Base-by-base conservation (phyloP, 2,329 filamentous ascomycete genomes). In the Xylariaceae sp. region DNA sequence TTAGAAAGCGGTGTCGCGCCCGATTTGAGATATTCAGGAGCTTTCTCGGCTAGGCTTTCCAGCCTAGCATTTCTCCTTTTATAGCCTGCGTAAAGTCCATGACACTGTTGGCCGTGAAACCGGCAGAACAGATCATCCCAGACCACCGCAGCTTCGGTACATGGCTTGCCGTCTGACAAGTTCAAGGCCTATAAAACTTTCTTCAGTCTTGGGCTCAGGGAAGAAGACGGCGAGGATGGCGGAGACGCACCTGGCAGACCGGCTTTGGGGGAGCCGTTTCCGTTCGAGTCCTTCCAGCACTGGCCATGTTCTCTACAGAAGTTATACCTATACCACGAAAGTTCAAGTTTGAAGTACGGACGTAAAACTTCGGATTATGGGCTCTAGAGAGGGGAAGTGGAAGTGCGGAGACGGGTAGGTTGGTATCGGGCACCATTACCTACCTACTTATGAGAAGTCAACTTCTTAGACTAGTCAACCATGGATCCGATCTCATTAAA, bases 51-150 rank as follows among this genome's bases (percentile, higher is more conserved):
- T 15, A 75, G 59, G 3, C 55, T 53, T 50, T 79, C 75, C 3
- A 79, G 69, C 44, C 69, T 67, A 8, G 69, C 67, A 61, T 77
- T 78, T 40, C 75, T 73, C 39, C 65, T 70, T 58, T 78, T 78
- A 63, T 79, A 79, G 8, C 76, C 76, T 47, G 70, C 68, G 61
- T 79, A 79, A 3, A 79, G 66, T 58, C 71, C 72, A 59, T 72
- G 67, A 53, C 69, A 73, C 59, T 75, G 72, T 51, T 66, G 70
- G 1, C 72, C 70, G 21, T 55, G 52, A 29, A 57, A 57, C 16
- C 41, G 43, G 34, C 55, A 57, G 49, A 55, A 53, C 12, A 57
- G 30, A n/a, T 45, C 22, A 47, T 57, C 55, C 55, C 53, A 57
- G 22, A 55, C 52, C 5, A 30, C 21, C 1, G 55, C 55, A 18